Percentiles rank a stretch among this genome's conserved stretches.
Conservation (phyloP, 2,329 filamentous ascomycete species). For the Epichloe gansuensis region DNA sequence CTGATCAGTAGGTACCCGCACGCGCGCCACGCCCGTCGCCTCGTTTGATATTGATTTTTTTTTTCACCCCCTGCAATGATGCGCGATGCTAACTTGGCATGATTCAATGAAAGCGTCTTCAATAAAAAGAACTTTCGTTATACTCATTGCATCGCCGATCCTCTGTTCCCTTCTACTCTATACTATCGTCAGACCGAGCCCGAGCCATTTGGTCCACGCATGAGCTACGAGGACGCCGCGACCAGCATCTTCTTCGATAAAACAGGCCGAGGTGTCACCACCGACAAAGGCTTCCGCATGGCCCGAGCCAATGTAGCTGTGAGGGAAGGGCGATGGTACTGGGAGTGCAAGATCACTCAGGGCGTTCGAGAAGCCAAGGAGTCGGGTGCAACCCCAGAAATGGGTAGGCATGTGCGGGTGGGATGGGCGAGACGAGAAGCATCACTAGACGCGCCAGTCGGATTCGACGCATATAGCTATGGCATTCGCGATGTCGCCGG, state of each 20-base stretch:
- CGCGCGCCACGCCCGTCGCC: neutral
- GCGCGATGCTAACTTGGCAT: slow-evolving; percentile 2
- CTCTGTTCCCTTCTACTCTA: slow-evolving; percentile 70
- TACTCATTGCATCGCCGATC: slow-evolving; percentile 80
- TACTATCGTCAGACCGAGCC: slow-evolving; percentile 85
- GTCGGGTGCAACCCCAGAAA: slow-evolving; percentile 30
- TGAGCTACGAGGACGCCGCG: slow-evolving; percentile 88
- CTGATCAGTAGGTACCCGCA: slow-evolving; percentile 43
- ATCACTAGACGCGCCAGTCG: slow-evolving; percentile 69
- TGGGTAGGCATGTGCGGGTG: slow-evolving; percentile 59
- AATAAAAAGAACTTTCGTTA: slow-evolving; percentile 74
- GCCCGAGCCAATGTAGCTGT: slow-evolving; percentile 82
- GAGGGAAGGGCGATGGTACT: slow-evolving; percentile 82
- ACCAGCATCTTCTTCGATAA: slow-evolving; percentile 73
- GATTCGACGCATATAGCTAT: slow-evolving; percentile 88
- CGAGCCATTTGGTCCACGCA: slow-evolving; percentile 66
- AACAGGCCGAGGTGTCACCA: slow-evolving; percentile 65
- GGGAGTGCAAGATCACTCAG: slow-evolving; percentile 79
- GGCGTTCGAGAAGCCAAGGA: slow-evolving; percentile 43
- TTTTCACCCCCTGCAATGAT: neutral
- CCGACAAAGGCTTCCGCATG: slow-evolving; percentile 86
- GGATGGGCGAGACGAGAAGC: slow-evolving; percentile 78
- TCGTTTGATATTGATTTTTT: neutral
- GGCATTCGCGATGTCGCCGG: slow-evolving; percentile 80
- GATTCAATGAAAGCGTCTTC: slow-evolving; percentile 34